Conservation (phyloP, 805 yeast genomes). For the Barnettozyma siamensis region DNA sequence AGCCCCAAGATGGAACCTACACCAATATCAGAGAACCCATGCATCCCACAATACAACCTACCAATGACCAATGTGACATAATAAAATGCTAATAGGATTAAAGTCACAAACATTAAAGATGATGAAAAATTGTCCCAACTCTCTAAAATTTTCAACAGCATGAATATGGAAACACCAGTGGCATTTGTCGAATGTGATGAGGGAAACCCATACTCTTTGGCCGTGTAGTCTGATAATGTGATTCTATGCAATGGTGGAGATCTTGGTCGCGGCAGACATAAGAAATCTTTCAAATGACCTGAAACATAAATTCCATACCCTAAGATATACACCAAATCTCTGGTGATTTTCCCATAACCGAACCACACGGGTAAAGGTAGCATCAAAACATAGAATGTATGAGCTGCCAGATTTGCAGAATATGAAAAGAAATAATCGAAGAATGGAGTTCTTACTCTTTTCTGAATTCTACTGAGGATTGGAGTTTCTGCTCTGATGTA, state of each 20-base stretch:
- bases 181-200: slow-evolving; percentile 95
- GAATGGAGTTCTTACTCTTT: slow-evolving; percentile 36
- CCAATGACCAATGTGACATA: slow-evolving; percentile 67
- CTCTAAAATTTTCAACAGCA: slow-evolving; percentile 26
- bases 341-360: slow-evolving; percentile 50
- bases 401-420: slow-evolving; percentile 87
- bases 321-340: slow-evolving; percentile 66
- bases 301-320: slow-evolving; percentile 56
- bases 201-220: slow-evolving; percentile 93
- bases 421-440: slow-evolving; percentile 77
- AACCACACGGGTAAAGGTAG: slow-evolving; percentile 84
- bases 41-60: slow-evolving; percentile 95
- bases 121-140: slow-evolving; percentile 9
- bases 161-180: slow-evolving; percentile 63
- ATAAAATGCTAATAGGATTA: slow-evolving; percentile 36
- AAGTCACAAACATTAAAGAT: slow-evolving; percentile 10
- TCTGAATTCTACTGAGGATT: slow-evolving; percentile 52
- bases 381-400: slow-evolving; percentile 87
- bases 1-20: slow-evolving; percentile 65
- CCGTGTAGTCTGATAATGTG: slow-evolving; percentile 85
- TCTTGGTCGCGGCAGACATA: slow-evolving; percentile 87
- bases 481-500: slow-evolving; percentile 61
- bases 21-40: slow-evolving; percentile 75
- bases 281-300: slow-evolving; percentile 75
- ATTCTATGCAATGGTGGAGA: slow-evolving; percentile 90